Evolutionary conservation across 1,284 basidiomycete species (phyloP).

Genomic region (Pseudozyma tsukubaensis): DNA sequence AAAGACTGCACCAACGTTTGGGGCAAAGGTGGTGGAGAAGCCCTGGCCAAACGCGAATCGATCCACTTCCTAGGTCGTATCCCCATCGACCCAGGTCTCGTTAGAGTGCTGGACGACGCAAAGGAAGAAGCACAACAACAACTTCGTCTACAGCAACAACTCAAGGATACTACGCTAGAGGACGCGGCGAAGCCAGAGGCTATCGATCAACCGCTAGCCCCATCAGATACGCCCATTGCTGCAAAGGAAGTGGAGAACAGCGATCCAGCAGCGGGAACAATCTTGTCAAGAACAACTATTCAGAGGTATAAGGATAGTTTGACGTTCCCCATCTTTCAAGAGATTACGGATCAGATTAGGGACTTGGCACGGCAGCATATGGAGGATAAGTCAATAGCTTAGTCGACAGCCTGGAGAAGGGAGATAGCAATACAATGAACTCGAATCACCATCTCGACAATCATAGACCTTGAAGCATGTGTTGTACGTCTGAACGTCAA

Average conservation of each 20-base stretch:
- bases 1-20: slow-evolving; percentile 94
- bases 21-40: slow-evolving; percentile 89
- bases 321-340: slow-evolving; percentile 66
- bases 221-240: not conserved
- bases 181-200: slow-evolving; percentile 1
- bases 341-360: slow-evolving; percentile 52
- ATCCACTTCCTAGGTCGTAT: slow-evolving; percentile 86
- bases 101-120: slow-evolving; percentile 84
- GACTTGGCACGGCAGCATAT: slow-evolving; percentile 21
- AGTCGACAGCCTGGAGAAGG: not conserved
- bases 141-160: slow-evolving; percentile 9
- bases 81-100: slow-evolving; percentile 92
- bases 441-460: too few species aligned
- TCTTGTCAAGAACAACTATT: slow-evolving; percentile 57
- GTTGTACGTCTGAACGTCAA: too few species aligned
- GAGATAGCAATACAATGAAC: too few species aligned
- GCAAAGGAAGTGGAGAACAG: not conserved
- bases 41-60: slow-evolving; percentile 77
- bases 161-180: slow-evolving; percentile 6
- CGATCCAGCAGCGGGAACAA: slow-evolving; percentile 44
- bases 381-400: not conserved
- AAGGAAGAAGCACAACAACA: slow-evolving; percentile 53
- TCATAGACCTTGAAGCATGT: too few species aligned
- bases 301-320: slow-evolving; percentile 58
- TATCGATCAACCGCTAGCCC: slow-evolving; percentile 24